Evolutionary conservation across 2,329 filamentous ascomycete species (phyloP).

Genomic region (Colletotrichum sansevieriae): DNA sequence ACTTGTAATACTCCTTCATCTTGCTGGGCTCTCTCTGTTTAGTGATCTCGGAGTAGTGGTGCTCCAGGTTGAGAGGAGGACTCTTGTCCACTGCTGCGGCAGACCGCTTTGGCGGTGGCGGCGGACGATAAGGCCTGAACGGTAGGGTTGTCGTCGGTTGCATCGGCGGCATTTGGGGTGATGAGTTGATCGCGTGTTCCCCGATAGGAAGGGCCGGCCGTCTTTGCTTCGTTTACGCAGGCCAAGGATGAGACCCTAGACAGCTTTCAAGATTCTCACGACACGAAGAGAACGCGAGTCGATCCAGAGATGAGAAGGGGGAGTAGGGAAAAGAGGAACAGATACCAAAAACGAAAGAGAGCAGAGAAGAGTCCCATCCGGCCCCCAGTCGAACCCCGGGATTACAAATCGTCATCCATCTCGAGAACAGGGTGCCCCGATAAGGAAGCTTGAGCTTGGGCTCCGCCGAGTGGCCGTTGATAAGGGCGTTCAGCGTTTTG

Average conservation of each 20-base stretch:
- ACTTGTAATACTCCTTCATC: constrained; percentile 89
- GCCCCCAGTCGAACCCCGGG: constrained; percentile 15
- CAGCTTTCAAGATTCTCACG: background rate
- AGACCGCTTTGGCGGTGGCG: constrained; percentile 17
- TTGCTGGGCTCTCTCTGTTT: constrained; percentile 73
- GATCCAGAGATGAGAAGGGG: background rate
- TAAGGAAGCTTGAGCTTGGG: constrained; percentile 37
- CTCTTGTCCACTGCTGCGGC: constrained; percentile 23
- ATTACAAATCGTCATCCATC: constrained; percentile 41
- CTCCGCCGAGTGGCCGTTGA: constrained; percentile 19
- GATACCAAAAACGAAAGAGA: constrained; percentile 1
- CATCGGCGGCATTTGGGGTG: constrained; percentile 13
- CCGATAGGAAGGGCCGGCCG: background rate
- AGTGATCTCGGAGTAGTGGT: constrained; percentile 81
- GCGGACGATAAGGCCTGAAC: constrained; percentile 4
- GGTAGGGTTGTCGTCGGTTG: constrained; percentile 12
- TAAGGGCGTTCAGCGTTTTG: constrained; percentile 20
- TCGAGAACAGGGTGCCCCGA: constrained; percentile 20
- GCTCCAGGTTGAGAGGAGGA: constrained; percentile 79
- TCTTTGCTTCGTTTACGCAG: background rate
- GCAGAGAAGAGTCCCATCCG: background rate
- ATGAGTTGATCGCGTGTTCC: background rate
- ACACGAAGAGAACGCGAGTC: background rate
- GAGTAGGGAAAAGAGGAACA: constrained; percentile 1
- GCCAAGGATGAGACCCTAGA: background rate